Evolutionary conservation across 1,139 yeast genomes (phyloP).

Genomic region (Geotrichum restrictum): DNA sequence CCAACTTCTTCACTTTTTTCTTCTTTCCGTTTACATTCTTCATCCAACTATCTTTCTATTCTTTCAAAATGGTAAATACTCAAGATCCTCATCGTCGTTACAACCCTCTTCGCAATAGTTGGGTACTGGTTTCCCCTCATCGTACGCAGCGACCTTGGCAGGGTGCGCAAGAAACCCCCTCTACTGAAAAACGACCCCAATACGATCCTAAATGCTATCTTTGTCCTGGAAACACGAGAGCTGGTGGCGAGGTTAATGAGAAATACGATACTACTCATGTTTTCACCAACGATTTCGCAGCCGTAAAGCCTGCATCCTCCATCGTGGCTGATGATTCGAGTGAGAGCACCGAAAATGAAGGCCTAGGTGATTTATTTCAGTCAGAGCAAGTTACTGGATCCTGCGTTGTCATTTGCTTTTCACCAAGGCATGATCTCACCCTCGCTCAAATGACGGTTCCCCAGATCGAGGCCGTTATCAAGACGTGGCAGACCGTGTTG

Average conservation of each 20-base stretch:
- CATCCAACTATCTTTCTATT: background rate
- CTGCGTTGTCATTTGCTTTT: constrained; percentile 69
- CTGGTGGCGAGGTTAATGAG: constrained; percentile 54
- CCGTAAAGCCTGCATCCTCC: constrained; percentile 46
- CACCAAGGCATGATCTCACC: constrained; percentile 67
- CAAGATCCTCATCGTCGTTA: constrained; percentile 55
- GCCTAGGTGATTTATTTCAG: constrained; percentile 47
- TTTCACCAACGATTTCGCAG: constrained; percentile 68
- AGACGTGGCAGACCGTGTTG: constrained; percentile 59
- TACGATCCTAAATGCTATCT: constrained; percentile 67
- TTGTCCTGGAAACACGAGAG: constrained; percentile 69
- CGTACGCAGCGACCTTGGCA: constrained; percentile 80
- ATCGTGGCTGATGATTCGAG: constrained; percentile 23
- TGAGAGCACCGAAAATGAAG: constrained; percentile 12
- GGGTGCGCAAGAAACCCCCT: constrained; percentile 61
- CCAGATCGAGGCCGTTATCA: constrained; percentile 49
- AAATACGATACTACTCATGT: constrained; percentile 55
- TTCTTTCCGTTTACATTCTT: too few relatives aligned
- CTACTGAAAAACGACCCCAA: constrained; percentile 46
- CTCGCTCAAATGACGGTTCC: constrained; percentile 55
- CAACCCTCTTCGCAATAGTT: constrained; percentile 60
- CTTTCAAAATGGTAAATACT: constrained; percentile 3
- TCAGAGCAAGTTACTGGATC: constrained; percentile 63
- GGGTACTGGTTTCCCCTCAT: constrained; percentile 73
- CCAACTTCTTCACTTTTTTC: too few relatives aligned